Evolutionary conservation across 768 basidiomycete genomes (phyloP).

Genomic region (Cytidiella melzeri): DNA sequence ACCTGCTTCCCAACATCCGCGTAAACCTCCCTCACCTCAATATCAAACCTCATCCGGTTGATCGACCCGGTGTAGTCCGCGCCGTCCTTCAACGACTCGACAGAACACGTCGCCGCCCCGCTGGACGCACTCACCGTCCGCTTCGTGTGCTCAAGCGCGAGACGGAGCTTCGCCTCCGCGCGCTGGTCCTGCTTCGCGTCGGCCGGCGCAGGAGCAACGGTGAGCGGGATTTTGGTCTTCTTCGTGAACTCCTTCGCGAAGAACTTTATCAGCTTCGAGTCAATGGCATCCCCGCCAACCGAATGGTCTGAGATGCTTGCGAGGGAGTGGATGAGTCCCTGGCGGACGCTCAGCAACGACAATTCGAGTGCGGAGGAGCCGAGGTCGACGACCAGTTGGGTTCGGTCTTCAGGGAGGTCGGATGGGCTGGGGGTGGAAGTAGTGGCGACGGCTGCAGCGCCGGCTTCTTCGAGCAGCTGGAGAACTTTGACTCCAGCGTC

Average conservation of each 20-base stretch:
- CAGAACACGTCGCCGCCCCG: slow-evolving; percentile 84
- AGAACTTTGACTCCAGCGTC: slow-evolving; percentile 80
- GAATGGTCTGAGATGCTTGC: slow-evolving; percentile 39
- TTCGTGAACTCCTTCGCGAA: slow-evolving; percentile 96
- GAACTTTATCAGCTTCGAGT: slow-evolving; percentile 79
- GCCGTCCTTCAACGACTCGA: slow-evolving; percentile 93
- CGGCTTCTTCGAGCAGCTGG: slow-evolving; percentile 84
- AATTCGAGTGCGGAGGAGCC: slow-evolving; percentile 69
- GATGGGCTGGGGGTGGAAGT: slow-evolving; percentile 38
- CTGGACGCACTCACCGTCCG: slow-evolving; percentile 83
- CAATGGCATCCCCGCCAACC: slow-evolving; percentile 67
- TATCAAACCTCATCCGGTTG: slow-evolving; percentile 43
- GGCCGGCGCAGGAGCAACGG: slow-evolving; percentile 46
- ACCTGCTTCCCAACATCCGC: slow-evolving; percentile 45
- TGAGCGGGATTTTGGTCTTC: slow-evolving; percentile 78
- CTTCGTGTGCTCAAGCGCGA: slow-evolving; percentile 94
- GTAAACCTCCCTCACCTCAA: slow-evolving; percentile 51
- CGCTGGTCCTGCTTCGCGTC: slow-evolving; percentile 61
- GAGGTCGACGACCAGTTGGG: slow-evolving; percentile 75
- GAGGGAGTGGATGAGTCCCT: slow-evolving; percentile 66
- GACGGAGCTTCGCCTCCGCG: slow-evolving; percentile 87
- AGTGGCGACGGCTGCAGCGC: slow-evolving; percentile 61
- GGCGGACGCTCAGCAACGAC: slow-evolving; percentile 64
- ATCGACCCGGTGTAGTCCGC: slow-evolving; percentile 78
- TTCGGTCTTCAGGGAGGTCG: slow-evolving; percentile 53